Percentiles rank a stretch among this genome's conserved stretches.
phyloP scores from a whole-genome alignment of 2,329 filamentous ascomycete species.

The Verticillium alfalfae region DNA sequence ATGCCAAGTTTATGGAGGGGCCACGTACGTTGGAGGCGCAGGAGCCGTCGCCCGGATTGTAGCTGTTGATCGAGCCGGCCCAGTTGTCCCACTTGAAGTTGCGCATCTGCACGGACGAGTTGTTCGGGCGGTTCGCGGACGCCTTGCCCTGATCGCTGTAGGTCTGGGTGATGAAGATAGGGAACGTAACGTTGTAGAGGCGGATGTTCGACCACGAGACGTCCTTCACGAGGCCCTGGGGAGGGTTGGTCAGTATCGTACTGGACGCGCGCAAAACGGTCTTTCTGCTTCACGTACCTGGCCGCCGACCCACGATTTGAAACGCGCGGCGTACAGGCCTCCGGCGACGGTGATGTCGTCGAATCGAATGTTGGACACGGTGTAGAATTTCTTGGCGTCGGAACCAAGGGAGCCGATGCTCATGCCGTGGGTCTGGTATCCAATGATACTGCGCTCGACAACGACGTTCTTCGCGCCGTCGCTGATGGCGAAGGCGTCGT shows the following conservation, averaged over 20 bases:
- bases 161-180: slow-evolving; percentile 39
- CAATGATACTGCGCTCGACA: slow-evolving; percentile 31
- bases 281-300: slow-evolving; percentile 2
- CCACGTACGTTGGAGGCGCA: slow-evolving; percentile 24
- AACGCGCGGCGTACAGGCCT: slow-evolving; percentile 33
- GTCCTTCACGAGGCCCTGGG: slow-evolving; percentile 31
- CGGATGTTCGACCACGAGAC: slow-evolving; percentile 37
- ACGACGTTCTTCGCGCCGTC: slow-evolving; percentile 28
- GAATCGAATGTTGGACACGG: slow-evolving; percentile 32
- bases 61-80: slow-evolving; percentile 33
- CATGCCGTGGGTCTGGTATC: slow-evolving; percentile 36
- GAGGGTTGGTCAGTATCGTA: neutral
- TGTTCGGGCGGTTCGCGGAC: slow-evolving; percentile 25
- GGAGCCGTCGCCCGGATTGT: slow-evolving; percentile 33
- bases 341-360: slow-evolving; percentile 34
- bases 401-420: slow-evolving; percentile 34
- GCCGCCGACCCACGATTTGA: slow-evolving; percentile 37
- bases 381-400: slow-evolving; percentile 20
- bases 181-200: slow-evolving; percentile 36
- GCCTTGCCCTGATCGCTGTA: slow-evolving; percentile 31
- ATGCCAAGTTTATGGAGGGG: neutral
- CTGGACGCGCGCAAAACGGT: neutral
- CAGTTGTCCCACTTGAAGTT: slow-evolving; percentile 35
- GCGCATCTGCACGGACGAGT: slow-evolving; percentile 32
- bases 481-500: slow-evolving; percentile 35